Percentiles rank a stretch among this genome's conserved stretches.
phyloP scores from a whole-genome alignment of 2,329 filamentous ascomycete species.

The Aureobasidium sp. region DNA sequence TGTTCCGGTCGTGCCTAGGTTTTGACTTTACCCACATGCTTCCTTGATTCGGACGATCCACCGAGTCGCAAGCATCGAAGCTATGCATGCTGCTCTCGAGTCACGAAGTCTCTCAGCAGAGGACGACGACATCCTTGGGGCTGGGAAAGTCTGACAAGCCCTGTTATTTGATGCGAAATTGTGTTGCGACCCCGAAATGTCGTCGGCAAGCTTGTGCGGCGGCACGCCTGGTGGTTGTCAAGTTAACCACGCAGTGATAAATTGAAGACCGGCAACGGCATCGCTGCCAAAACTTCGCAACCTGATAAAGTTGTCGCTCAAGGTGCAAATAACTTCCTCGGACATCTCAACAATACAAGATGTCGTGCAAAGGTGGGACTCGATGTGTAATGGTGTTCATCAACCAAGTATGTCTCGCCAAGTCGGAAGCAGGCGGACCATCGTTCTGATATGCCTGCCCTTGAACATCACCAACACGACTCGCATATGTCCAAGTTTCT shows the following conservation, averaged over 20 bases:
- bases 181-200: background rate
- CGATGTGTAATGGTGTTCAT: background rate
- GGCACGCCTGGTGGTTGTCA: background rate
- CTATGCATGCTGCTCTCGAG: background rate
- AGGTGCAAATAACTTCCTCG: background rate
- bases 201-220: background rate
- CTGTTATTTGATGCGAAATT: background rate
- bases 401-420: background rate
- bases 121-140: background rate
- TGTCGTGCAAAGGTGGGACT: background rate
- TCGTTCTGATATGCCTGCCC: background rate
- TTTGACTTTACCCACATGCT: slow-evolving; percentile 1
- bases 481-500: background rate
- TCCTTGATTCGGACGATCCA: background rate
- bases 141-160: background rate
- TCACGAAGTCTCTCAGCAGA: background rate
- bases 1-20: background rate
- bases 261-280: background rate
- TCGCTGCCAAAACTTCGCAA: background rate
- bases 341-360: background rate
- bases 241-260: background rate
- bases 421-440: slow-evolving; percentile 1
- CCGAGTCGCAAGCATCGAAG: background rate
- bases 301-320: background rate
- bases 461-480: background rate